phyloP scores from a whole-genome alignment of 2,329 filamentous ascomycete species.

The Juglanconis juglandina region DNA sequence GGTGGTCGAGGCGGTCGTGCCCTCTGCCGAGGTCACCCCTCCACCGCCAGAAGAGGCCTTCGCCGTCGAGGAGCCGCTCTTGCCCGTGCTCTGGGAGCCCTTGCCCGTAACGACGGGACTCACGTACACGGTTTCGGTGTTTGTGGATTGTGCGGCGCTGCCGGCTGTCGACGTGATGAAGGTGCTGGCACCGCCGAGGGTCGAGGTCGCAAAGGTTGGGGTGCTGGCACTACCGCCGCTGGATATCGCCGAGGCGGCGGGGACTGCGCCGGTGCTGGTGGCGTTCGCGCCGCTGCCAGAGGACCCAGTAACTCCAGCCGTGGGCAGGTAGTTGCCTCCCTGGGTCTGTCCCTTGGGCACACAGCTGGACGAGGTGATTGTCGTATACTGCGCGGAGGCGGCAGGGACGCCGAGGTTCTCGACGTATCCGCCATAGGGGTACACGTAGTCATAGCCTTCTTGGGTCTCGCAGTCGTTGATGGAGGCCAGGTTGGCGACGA shows the following conservation, averaged over 20 bases:
- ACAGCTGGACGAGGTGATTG: slow-evolving; percentile 18
- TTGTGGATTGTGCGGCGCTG: neutral
- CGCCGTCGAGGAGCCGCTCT: neutral
- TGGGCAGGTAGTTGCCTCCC: slow-evolving; percentile 21
- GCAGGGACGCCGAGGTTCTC: slow-evolving; percentile 16
- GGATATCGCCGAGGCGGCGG: too few species aligned
- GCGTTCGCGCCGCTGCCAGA: neutral
- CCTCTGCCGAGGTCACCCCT: neutral
- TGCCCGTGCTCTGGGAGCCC: neutral
- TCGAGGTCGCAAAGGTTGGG: too few species aligned
- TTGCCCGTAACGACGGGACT: neutral
- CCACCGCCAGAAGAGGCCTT: neutral
- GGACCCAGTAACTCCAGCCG: slow-evolving; percentile 1
- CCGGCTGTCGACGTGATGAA: too few species aligned
- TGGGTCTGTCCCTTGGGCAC: slow-evolving; percentile 12
- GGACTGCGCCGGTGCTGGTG: neutral
- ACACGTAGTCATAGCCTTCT: slow-evolving; percentile 19
- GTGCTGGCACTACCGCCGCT: too few species aligned
- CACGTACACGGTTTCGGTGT: neutral
- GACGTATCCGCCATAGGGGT: slow-evolving; percentile 24
- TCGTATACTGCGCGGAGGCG: neutral
- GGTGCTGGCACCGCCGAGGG: neutral
- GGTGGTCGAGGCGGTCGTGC: neutral
- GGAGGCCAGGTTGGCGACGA: slow-evolving; percentile 19
- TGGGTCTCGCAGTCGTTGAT: slow-evolving; percentile 17